phyloP scores from a whole-genome alignment of 208 protist species.

The Crithidia brevicula region DNA sequence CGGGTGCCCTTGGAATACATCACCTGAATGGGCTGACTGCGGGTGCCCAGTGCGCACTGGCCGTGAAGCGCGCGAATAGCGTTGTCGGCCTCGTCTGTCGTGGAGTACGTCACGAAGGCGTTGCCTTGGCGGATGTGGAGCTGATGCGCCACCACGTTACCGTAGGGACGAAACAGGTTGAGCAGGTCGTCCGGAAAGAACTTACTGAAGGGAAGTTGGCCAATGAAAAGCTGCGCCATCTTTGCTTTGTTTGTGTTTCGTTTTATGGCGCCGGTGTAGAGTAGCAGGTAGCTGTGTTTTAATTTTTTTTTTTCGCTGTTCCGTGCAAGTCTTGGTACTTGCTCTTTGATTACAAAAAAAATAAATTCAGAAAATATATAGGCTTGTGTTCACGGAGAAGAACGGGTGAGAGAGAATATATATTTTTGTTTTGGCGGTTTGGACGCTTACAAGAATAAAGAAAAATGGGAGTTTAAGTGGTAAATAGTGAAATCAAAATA shows the following conservation, averaged over 20 bases:
- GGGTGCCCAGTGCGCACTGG: constrained; percentile 56
- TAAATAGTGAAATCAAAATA: too few relatives aligned
- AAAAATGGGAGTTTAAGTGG: too few relatives aligned
- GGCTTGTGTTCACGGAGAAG: too few relatives aligned
- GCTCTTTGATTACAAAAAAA: too few relatives aligned
- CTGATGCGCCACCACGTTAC: constrained; percentile 40
- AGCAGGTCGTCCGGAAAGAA: constrained; percentile 51
- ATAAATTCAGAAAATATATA: too few relatives aligned
- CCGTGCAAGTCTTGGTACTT: too few relatives aligned
- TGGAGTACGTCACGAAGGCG: constrained; percentile 75
- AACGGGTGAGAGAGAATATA: too few relatives aligned
- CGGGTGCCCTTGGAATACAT: constrained; percentile 70
- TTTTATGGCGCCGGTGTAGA: too few relatives aligned
- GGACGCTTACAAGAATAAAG: too few relatives aligned
- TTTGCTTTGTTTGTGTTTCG: constrained; percentile 1
- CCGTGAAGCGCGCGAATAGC: constrained; percentile 71
- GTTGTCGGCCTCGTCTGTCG: constrained; percentile 67
- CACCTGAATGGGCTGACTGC: constrained; percentile 73
- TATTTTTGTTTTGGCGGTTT: too few relatives aligned
- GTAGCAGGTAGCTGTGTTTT: too few relatives aligned
- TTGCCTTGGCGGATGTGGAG: constrained; percentile 47
- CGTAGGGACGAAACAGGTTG: constrained; percentile 42
- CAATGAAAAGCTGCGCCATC: constrained; percentile 50
- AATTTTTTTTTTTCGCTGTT: too few relatives aligned
- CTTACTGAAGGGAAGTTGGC: constrained; percentile 55